phyloP scores from a whole-genome alignment of 2,329 filamentous ascomycete genomes.

The Kalmusia sp. region DNA sequence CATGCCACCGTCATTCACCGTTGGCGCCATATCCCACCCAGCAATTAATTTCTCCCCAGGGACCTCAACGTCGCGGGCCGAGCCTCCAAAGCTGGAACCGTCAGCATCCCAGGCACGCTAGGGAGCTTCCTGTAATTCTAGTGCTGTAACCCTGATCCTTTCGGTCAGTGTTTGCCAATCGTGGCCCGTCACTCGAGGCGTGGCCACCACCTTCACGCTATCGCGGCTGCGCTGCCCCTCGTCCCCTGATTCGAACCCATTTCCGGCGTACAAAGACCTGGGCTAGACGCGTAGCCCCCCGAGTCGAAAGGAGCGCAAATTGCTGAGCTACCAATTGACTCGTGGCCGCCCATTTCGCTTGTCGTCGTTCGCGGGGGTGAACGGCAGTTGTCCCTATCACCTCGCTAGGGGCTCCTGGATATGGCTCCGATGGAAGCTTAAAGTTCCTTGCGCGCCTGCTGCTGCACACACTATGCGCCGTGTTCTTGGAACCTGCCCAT shows the following conservation, averaged over 20 bases:
- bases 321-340: not conserved
- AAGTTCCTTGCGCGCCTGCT: slow-evolving; percentile 3
- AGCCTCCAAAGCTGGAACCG: too few species aligned
- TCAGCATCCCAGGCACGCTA: too few species aligned
- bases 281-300: not conserved
- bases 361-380: not conserved
- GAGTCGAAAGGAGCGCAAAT: not conserved
- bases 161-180: too few species aligned
- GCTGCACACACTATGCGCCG: slow-evolving; percentile 2
- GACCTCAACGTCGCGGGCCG: too few species aligned
- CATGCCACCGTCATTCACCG: too few species aligned
- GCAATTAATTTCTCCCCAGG: too few species aligned
- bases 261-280: not conserved
- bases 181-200: too few species aligned
- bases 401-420: not conserved
- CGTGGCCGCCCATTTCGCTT: not conserved
- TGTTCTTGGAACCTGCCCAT: slow-evolving; percentile 7
- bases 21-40: too few species aligned
- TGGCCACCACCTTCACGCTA: too few species aligned
- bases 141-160: too few species aligned
- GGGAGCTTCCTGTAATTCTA: too few species aligned
- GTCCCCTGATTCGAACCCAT: not conserved
- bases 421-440: slow-evolving; percentile 1
- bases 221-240: too few species aligned
- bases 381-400: not conserved